These are phyloP conservation scores for Balakata baccata DNA, from an alignment of 345 rosid genomes.

Conservation along the genomic window DNA sequence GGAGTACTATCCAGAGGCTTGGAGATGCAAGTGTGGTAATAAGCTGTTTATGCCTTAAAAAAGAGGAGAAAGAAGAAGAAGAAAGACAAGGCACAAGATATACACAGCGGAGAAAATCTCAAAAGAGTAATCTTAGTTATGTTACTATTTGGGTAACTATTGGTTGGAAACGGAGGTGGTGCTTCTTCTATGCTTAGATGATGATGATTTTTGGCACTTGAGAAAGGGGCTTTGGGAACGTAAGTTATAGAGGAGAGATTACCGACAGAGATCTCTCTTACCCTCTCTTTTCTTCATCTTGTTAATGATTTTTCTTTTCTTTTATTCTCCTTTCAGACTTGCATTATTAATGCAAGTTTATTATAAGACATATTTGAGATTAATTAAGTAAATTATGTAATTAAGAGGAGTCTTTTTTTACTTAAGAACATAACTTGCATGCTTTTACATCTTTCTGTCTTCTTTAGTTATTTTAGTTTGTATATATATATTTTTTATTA, in stretches of 20 bases:
- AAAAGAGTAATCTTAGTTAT: background rate
- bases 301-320: background rate
- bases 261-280: constrained; percentile 30
- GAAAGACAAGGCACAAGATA: background rate
- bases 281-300: constrained; percentile 1
- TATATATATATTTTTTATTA: too few relatives aligned
- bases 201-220: constrained; percentile 23
- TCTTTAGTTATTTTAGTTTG: background rate
- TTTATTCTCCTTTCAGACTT: background rate
- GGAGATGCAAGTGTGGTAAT: constrained; percentile 95
- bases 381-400: background rate
- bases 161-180: constrained; percentile 12
- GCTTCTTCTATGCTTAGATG: constrained; percentile 6
- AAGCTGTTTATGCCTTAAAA: constrained; percentile 71
- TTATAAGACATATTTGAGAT: background rate
- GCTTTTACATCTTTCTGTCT: too few relatives aligned
- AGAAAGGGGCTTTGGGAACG: constrained; percentile 40
- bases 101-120: background rate
- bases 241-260: constrained; percentile 32
- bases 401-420: background rate
- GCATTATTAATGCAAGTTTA: too few relatives aligned
- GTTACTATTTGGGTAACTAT: constrained; percentile 12
- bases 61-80: background rate
- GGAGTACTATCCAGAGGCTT: constrained; percentile 97
- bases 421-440: background rate